Evolutionary conservation across 2,329 filamentous ascomycete genomes (phyloP), one percentile per base, ranked within the genome.

Genomic region (Dendrostoma leiphaemia): DNA sequence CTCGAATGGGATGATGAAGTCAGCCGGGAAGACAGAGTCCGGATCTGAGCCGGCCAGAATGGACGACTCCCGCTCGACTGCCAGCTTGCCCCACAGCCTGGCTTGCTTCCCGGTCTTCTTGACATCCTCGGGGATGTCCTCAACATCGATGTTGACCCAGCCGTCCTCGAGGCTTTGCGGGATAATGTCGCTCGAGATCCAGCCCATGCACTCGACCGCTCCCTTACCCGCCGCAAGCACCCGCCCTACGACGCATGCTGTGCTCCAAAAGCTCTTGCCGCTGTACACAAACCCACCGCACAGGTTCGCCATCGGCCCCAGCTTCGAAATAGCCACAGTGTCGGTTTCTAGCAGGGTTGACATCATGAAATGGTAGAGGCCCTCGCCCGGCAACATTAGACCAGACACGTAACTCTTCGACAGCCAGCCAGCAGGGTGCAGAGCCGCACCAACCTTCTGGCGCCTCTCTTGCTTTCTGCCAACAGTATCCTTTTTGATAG

Each of bases 261-360:
- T 86, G 67, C 84, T 88, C 85, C 85, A 88, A 65, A 87, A 88
- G 58, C 83, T 88, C 71, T 82, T 85, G 2, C 77, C 77, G 4
- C 67, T 69, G 62, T 86, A 87, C 3, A 86, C 74, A 59, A 88
- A 88, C 0, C 85, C 85, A 15, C 82, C 81, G 40, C 82, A 84
- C 1, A 88, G 68, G 58, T 84, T 85, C 3, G 83, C 83, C 63
- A 82, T 77, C 1, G 81, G 75, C 0, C 85, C 85, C 8, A 88
- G 69, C 45, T 67, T 78, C n/a, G 69, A 67, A 60, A 88, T 74
- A 2, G 83, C 85, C 21, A 77, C 72, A n/a, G 74, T 72, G 58
- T 88, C 84, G 55, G 83, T 85, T 62, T 88, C 85, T 6, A 88
- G 67, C 47, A 88, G 68, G 3, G 84, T 83, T 2, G 84, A 80